Evolutionary conservation across 2,329 filamentous ascomycete genomes (phyloP), one percentile per base, ranked within the genome.

Genomic region (Myriosclerotinia scirpicola): DNA sequence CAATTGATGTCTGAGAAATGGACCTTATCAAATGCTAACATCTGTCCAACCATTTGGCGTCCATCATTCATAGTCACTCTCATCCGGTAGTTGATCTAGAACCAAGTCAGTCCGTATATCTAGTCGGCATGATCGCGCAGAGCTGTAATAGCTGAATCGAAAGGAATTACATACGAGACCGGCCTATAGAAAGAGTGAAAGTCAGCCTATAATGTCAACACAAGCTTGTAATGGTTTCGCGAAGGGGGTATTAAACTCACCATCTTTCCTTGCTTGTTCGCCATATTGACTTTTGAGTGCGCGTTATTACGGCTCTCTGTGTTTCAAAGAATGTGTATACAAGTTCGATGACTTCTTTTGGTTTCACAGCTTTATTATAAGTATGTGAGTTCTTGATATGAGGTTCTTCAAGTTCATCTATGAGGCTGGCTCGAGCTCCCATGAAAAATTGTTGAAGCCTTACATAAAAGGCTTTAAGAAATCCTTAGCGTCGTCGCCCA

Each of bases 231-330:
- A 74, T 78, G 75, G 64, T 71, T 67, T 63, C 36, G 73, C 74
- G 75, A 73, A 75, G 73, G 71, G 69, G 70, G 69, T 69, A 70
- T 71, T 65, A 67, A 68, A 88, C 92, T 85, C 84, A 98, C 95
- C 95, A 99, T 98, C 86, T 99, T 98, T 82, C 95, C 95, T 82
- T 97, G 93, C 81, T 97, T 96, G 86, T 97, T 94, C 78, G 89
- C 87, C 88, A 89, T 89, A 73, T 79, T 88, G 77, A 70, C 8
- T 74, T 71, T 74, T 77, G 73, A 65, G 76, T 78, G 80, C 79
- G 70, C 74, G 72, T 71, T 65, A 53, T 56, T 46, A 67, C 73
- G 72, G 71, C 81, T 77, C 74, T 79, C 75, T 71, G 52, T 50
- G 66, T 74, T 77, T 74, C 73, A 76, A 77, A 77, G 69, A 76